These are phyloP conservation scores for Thermothelomyces thermophilus DNA, from an alignment of 2,329 filamentous ascomycete species.

Conservation along the genomic window DNA sequence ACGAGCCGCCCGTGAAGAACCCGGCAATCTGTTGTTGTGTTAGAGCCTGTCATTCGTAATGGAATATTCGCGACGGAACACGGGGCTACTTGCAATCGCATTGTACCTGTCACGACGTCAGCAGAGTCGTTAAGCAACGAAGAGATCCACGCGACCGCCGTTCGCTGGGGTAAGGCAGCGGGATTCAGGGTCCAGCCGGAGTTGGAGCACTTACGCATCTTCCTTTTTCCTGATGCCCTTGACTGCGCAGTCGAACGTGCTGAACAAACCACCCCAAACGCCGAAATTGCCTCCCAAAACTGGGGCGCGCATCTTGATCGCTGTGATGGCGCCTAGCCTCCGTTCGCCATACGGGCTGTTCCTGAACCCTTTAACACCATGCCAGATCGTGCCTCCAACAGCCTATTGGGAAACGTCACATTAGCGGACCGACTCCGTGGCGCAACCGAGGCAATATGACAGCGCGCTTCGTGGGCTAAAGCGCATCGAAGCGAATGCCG, in stretches of 20 bases:
- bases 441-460: not conserved
- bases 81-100: conserved; percentile 55
- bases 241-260: conserved; percentile 91
- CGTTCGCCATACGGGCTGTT: conserved; percentile 90
- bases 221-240: conserved; percentile 95
- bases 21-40: conserved; percentile 59
- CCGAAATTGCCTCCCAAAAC: conserved; percentile 93
- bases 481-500: not conserved
- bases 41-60: not conserved
- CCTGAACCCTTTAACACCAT: conserved; percentile 90
- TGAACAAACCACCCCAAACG: conserved; percentile 95
- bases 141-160: no score
- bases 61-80: no score
- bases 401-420: conserved; percentile 40
- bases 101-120: conserved; percentile 48
- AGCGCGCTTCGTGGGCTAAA: not conserved
- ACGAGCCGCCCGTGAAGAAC: conserved; percentile 89
- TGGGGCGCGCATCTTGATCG: conserved; percentile 93
- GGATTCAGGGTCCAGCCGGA: not conserved
- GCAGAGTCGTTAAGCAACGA: not conserved
- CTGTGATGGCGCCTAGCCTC: conserved; percentile 90
- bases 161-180: no score
- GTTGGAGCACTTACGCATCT: conserved; percentile 57
- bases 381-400: conserved; percentile 82
- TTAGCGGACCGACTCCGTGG: not conserved